Conservation (phyloP, 2,329 filamentous ascomycete genomes). For the Botrytis pseudocinerea region DNA sequence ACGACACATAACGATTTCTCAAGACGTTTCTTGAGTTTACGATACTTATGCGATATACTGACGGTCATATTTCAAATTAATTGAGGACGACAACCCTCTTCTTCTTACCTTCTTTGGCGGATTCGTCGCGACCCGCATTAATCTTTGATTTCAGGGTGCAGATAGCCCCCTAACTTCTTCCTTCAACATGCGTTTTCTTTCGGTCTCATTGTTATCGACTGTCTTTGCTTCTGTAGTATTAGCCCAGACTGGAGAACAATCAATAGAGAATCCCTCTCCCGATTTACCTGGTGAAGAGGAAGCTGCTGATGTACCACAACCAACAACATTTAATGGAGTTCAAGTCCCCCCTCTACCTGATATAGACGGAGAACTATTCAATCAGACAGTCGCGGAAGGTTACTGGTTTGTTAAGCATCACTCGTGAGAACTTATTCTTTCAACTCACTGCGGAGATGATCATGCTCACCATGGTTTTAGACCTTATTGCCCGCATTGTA, state of each 20-base stretch:
- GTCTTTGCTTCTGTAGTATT: constrained; percentile 35
- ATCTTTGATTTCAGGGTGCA: constrained; percentile 30
- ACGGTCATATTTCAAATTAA: background rate
- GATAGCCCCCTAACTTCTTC: constrained; percentile 24
- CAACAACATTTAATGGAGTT: constrained; percentile 52
- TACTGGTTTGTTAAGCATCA: constrained; percentile 43
- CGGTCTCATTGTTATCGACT: constrained; percentile 34
- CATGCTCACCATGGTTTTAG: constrained; percentile 27
- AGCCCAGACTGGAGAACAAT: constrained; percentile 26
- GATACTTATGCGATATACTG: background rate
- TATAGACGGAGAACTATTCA: constrained; percentile 49
- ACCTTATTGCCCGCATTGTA: constrained; percentile 40
- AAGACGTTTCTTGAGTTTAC: background rate
- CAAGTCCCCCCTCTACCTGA: constrained; percentile 52
- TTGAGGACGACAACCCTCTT: constrained; percentile 1
- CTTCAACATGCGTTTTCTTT: constrained; percentile 39
- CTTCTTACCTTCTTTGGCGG: constrained; percentile 29
- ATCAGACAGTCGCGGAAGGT: constrained; percentile 37
- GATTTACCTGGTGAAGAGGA: constrained; percentile 34
- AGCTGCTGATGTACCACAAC: constrained; percentile 33
- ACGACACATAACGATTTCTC: background rate
- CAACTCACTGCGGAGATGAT: background rate
- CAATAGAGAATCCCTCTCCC: constrained; percentile 19
- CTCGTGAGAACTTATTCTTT: constrained; percentile 33
- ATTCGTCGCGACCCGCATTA: constrained; percentile 29